Evolutionary conservation across 352 stramenopile species (phyloP).

Genomic region (Globisporangium cystogenes): DNA sequence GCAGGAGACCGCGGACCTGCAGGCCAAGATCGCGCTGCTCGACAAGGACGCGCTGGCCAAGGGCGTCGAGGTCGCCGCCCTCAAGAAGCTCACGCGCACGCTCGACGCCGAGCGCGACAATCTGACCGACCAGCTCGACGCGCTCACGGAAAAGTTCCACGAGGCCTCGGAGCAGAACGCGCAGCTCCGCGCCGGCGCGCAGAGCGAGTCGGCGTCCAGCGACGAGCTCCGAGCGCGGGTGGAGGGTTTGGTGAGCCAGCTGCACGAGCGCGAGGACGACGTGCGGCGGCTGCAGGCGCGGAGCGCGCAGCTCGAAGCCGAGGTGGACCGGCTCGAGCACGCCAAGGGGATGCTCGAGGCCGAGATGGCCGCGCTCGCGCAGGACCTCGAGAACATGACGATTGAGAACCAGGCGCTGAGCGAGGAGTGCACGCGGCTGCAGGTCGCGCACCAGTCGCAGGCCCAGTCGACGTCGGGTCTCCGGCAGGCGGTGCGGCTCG

Average conservation of each 20-base stretch:
- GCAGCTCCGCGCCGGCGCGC: constrained; percentile 29
- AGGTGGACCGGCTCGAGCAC: constrained; percentile 51
- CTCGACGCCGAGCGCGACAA: constrained; percentile 72
- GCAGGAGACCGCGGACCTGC: constrained; percentile 45
- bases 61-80: constrained; percentile 40
- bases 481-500: constrained; percentile 49
- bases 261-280: constrained; percentile 50
- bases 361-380: constrained; percentile 53
- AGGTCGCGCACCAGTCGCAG: constrained; percentile 43
- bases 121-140: constrained; percentile 62
- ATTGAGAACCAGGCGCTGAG: constrained; percentile 83
- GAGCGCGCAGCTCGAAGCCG: constrained; percentile 37
- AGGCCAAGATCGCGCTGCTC: constrained; percentile 34
- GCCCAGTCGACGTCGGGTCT: constrained; percentile 47
- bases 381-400: constrained; percentile 87
- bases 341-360: constrained; percentile 60
- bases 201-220: constrained; percentile 25
- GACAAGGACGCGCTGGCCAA: constrained; percentile 38
- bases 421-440: constrained; percentile 65
- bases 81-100: constrained; percentile 65
- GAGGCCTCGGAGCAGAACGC: constrained; percentile 46
- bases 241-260: constrained; percentile 42
- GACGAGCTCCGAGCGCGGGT: constrained; percentile 56
- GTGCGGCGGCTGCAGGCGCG: constrained; percentile 32
- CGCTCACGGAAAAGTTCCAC: constrained; percentile 65